Percentiles rank a stretch among this genome's conserved stretches.
Conservation (phyloP, 257 asterid species). For the Cinchona pubescens region DNA sequence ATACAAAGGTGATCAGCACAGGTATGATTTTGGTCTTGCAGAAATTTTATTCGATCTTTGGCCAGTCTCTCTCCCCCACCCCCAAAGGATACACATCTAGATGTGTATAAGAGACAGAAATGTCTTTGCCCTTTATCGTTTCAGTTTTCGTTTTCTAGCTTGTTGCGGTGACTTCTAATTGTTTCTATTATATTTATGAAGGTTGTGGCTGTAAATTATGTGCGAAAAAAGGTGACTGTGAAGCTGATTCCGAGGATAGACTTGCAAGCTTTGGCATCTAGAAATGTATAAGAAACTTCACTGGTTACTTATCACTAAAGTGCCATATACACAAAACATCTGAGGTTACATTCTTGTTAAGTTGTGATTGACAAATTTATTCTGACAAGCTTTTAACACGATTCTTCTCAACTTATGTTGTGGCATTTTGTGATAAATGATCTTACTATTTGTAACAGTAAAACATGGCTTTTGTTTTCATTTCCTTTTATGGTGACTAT, state of each 20-base stretch:
- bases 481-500: background rate
- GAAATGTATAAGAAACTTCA: conserved; percentile 62
- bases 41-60: background rate
- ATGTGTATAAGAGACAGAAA: too few relatives aligned
- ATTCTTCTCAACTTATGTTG: background rate
- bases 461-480: background rate
- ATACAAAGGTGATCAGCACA: conserved; percentile 91
- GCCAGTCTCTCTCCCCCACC: too few relatives aligned
- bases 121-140: background rate
- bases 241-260: conserved; percentile 91
- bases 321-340: too few relatives aligned
- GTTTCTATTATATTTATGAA: conserved; percentile 16
- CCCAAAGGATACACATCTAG: too few relatives aligned
- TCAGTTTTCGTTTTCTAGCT: background rate
- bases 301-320: background rate
- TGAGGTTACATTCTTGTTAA: too few relatives aligned
- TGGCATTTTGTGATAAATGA: background rate
- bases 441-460: background rate
- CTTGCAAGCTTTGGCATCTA: conserved; percentile 85
- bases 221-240: conserved; percentile 68
- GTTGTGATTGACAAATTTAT: too few relatives aligned
- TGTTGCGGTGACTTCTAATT: background rate
- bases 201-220: conserved; percentile 70
- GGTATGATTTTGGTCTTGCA: conserved; percentile 39
- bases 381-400: background rate